Evolutionary conservation across 2,329 filamentous ascomycete species (phyloP).

Genomic region (Clarireedia sp.): DNA sequence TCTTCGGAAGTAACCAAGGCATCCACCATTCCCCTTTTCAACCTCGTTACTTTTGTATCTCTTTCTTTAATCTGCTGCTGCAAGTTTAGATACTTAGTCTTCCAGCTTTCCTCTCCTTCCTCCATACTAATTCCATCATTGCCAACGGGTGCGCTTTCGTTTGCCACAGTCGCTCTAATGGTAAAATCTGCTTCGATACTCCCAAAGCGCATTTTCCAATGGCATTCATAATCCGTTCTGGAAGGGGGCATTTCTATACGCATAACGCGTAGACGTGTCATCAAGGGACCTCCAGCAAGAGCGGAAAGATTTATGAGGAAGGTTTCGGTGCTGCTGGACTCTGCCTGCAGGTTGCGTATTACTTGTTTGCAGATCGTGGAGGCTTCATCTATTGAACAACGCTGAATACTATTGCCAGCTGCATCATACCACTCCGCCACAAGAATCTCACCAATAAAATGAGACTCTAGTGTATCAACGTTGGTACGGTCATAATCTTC

Average conservation of each 20-base stretch:
- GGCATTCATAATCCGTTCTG: slow-evolving; percentile 40
- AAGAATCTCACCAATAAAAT: slow-evolving; percentile 44
- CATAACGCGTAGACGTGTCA: slow-evolving; percentile 36
- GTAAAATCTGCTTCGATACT: slow-evolving; percentile 44
- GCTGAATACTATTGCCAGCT: slow-evolving; percentile 35
- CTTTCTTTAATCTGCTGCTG: slow-evolving; percentile 51
- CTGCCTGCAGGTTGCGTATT: slow-evolving; percentile 44
- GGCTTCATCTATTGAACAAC: slow-evolving; percentile 45
- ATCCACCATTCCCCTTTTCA: slow-evolving; percentile 38
- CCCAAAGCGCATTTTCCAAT: slow-evolving; percentile 50
- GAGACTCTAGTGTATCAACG: slow-evolving; percentile 47
- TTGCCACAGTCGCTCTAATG: slow-evolving; percentile 38
- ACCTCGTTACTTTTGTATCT: slow-evolving; percentile 42
- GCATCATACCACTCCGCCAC: slow-evolving; percentile 45
- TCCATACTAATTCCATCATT: slow-evolving; percentile 11
- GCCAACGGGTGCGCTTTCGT: slow-evolving; percentile 21
- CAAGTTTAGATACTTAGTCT: slow-evolving; percentile 47
- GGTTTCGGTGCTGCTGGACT: slow-evolving; percentile 43
- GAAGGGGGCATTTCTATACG: slow-evolving; percentile 34
- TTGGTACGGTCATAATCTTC: slow-evolving; percentile 38
- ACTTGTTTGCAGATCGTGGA: slow-evolving; percentile 45
- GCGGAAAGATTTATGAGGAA: slow-evolving; percentile 54
- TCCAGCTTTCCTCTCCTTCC: slow-evolving; percentile 35
- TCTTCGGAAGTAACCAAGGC: slow-evolving; percentile 18
- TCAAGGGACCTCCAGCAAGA: slow-evolving; percentile 47